phyloP scores from a whole-genome alignment of 495 filamentous ascomycete genomes.

The Annulohypoxylon moriforme region DNA sequence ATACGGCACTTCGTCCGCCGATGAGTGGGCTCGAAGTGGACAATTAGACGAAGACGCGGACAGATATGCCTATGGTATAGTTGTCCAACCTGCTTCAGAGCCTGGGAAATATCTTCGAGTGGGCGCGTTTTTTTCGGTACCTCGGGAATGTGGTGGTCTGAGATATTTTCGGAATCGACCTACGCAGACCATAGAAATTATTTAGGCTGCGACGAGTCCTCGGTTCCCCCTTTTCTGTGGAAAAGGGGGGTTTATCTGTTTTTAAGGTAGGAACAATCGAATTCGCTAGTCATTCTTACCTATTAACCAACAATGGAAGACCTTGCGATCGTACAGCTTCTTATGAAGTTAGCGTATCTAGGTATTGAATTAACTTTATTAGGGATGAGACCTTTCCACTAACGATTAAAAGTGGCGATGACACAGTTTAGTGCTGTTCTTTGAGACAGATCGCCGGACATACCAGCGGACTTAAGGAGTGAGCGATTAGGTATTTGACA shows the following conservation, averaged over 20 bases:
- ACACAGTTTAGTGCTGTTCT: background rate
- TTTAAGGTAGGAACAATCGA: no score
- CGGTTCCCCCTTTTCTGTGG: background rate
- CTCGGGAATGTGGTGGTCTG: slow-evolving; percentile 23
- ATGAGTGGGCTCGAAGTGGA: no score
- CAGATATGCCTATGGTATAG: slow-evolving; percentile 15
- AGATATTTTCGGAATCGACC: slow-evolving; percentile 17
- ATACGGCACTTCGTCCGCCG: no score
- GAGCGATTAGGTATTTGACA: background rate
- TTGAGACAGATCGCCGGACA: background rate
- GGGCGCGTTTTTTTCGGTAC: slow-evolving; percentile 14
- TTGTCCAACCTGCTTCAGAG: background rate
- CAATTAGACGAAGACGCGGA: background rate
- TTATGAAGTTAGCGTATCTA: no score
- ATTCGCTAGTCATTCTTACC: no score
- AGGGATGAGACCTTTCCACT: background rate
- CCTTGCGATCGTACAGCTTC: no score
- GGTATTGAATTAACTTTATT: no score
- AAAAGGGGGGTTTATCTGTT: background rate
- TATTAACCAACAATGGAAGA: no score
- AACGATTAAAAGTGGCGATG: background rate
- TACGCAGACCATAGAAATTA: slow-evolving; percentile 12
- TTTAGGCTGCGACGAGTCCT: background rate
- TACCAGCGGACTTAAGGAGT: background rate
- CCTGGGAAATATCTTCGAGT: slow-evolving; percentile 4